These are phyloP conservation scores for Wickerhamiella domercqiae DNA, from an alignment of 805 yeast genomes.

Conservation along the genomic window DNA sequence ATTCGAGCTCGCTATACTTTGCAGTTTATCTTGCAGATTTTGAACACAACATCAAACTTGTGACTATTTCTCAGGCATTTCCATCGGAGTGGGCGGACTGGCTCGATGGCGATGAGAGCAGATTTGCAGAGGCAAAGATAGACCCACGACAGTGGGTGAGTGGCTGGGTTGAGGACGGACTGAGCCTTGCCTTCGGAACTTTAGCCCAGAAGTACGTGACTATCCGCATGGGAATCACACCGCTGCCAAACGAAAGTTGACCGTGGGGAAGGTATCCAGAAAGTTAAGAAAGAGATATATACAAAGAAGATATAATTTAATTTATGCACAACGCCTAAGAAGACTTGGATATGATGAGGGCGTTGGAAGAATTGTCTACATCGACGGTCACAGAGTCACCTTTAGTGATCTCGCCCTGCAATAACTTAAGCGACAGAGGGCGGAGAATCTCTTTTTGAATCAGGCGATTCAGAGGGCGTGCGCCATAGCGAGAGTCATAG, in stretches of 20 bases:
- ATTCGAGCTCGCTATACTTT: slow-evolving; percentile 42
- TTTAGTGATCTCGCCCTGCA: slow-evolving; percentile 59
- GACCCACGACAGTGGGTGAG: slow-evolving; percentile 75
- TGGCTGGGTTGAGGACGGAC: slow-evolving; percentile 66
- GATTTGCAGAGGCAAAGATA: slow-evolving; percentile 31
- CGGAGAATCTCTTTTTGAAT: slow-evolving; percentile 73
- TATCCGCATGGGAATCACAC: slow-evolving; percentile 59
- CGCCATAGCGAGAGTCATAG: slow-evolving; percentile 86
- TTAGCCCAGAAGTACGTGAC: slow-evolving; percentile 84
- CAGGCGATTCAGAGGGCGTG: slow-evolving; percentile 85
- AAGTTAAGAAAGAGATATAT: too few relatives aligned
- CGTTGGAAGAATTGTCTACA: slow-evolving; percentile 28
- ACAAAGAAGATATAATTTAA: too few relatives aligned
- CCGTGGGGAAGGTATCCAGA: not conserved
- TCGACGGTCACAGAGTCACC: slow-evolving; percentile 40
- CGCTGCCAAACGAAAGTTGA: not conserved
- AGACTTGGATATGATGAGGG: slow-evolving; percentile 17
- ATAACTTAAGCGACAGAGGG: slow-evolving; percentile 68
- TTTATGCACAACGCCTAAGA: not conserved
- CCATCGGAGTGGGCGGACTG: slow-evolving; percentile 88
- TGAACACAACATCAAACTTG: slow-evolving; percentile 57
- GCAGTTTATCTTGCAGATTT: slow-evolving; percentile 63
- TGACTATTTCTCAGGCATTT: slow-evolving; percentile 75
- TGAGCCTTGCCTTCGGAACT: slow-evolving; percentile 66
- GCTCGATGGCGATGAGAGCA: slow-evolving; percentile 38